Conservation (phyloP, 1,139 yeast species). For the Kurtzmaniella quercitrusa region DNA sequence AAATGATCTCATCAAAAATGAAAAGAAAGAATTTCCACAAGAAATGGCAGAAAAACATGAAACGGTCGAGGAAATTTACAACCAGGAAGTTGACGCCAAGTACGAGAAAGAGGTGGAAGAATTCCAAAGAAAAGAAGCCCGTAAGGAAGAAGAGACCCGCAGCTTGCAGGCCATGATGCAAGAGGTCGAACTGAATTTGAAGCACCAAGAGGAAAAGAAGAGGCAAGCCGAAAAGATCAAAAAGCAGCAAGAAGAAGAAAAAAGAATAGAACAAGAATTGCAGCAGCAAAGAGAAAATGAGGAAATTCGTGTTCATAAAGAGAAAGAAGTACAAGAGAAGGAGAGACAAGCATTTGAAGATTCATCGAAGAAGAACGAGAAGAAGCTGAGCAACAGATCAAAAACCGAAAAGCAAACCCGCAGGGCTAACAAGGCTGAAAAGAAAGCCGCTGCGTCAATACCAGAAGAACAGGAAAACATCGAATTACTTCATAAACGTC, state of each 20-base stretch:
- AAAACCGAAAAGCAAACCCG: no score
- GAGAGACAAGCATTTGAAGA: conserved; percentile 11
- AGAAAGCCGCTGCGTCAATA: conserved; percentile 4
- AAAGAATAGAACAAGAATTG: background rate
- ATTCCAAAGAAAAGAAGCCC: background rate
- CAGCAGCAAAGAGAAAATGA: background rate
- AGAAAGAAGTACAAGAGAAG: conserved; percentile 4
- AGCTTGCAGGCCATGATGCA: background rate
- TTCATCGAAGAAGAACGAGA: no score
- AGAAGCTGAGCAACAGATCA: no score
- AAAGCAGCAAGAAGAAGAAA: background rate
- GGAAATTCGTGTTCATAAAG: background rate
- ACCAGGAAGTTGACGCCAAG: conserved; percentile 3
- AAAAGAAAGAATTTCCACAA: background rate
- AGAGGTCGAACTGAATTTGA: background rate
- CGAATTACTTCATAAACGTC: background rate
- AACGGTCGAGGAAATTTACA: conserved; percentile 11
- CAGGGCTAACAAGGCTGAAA: background rate
- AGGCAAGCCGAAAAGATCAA: background rate
- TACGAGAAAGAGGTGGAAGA: background rate
- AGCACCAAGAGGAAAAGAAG: conserved; percentile 2
- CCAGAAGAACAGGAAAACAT: conserved; percentile 6
- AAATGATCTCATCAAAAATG: background rate
- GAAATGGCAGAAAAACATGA: background rate
- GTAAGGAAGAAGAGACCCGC: conserved; percentile 1